Evolutionary conservation across 108 stramenopile species (phyloP).

Genomic region (Cyclotella cryptica): DNA sequence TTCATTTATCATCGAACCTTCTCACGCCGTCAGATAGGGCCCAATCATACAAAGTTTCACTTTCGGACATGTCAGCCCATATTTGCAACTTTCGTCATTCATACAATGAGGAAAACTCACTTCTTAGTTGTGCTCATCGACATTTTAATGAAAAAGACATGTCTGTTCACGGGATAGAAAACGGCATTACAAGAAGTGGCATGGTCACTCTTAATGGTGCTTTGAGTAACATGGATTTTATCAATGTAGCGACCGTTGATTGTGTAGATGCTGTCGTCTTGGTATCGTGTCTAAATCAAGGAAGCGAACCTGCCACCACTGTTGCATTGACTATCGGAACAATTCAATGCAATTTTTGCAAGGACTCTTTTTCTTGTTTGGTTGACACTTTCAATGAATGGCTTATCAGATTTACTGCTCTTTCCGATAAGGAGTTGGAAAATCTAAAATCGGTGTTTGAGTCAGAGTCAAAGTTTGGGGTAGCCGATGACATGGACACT

Average conservation of each 20-base stretch:
- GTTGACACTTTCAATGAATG: constrained; percentile 68
- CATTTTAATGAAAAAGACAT: constrained; percentile 35
- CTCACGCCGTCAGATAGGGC: constrained; percentile 52
- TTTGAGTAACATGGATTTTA: constrained; percentile 64
- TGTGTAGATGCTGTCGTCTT: constrained; percentile 60
- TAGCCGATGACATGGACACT: neutral
- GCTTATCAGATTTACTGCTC: constrained; percentile 55
- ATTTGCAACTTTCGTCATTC: constrained; percentile 59
- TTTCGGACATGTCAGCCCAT: constrained; percentile 64
- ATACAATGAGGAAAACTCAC: constrained; percentile 66
- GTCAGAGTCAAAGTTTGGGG: constrained; percentile 12
- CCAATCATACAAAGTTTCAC: constrained; percentile 67
- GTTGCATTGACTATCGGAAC: constrained; percentile 61
- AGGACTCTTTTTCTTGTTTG: constrained; percentile 85
- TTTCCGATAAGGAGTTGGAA: constrained; percentile 58
- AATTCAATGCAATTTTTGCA: constrained; percentile 64
- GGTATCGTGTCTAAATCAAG: constrained; percentile 2
- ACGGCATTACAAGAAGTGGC: constrained; percentile 11
- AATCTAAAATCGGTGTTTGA: constrained; percentile 30
- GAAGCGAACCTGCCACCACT: constrained; percentile 51
- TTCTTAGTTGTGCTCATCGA: constrained; percentile 50
- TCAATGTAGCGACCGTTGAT: constrained; percentile 70
- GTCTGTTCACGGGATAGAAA: neutral
- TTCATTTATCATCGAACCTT: constrained; percentile 78
- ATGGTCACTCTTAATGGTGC: constrained; percentile 50